phyloP scores from a whole-genome alignment of 768 basidiomycete genomes.

The Phaeotremella skinneri region DNA sequence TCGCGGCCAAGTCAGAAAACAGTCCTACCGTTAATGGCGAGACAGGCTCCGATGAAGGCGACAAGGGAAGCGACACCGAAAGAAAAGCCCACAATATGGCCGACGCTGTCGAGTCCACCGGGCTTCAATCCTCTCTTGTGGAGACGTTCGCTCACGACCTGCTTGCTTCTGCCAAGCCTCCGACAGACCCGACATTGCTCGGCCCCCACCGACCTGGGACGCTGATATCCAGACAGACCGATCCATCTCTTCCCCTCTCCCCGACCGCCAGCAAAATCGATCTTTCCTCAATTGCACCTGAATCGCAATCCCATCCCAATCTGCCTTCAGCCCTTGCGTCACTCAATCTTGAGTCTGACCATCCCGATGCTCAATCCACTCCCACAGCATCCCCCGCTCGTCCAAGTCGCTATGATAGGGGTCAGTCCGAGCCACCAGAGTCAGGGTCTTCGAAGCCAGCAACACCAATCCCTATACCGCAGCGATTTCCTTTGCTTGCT shows the following conservation, averaged over 20 bases:
- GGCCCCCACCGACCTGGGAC: constrained; percentile 21
- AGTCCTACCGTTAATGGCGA: too few relatives aligned
- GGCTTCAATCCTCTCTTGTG: constrained; percentile 14
- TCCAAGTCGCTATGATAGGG: constrained; percentile 22
- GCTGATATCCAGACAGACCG: constrained; percentile 11
- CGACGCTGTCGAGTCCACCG: constrained; percentile 27
- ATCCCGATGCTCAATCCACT: constrained; percentile 4
- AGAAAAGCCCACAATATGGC: constrained; percentile 16
- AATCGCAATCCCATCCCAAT: constrained; percentile 17
- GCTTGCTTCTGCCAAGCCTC: constrained; percentile 21
- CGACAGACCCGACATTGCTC: constrained; percentile 10
- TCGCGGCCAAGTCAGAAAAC: not conserved
- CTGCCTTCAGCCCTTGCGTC: constrained; percentile 12
- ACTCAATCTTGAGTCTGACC: constrained; percentile 8
- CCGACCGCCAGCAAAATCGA: constrained; percentile 17
- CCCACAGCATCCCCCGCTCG: not conserved
- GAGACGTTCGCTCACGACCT: constrained; percentile 24
- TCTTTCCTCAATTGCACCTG: constrained; percentile 48
- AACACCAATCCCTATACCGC: constrained; percentile 2
- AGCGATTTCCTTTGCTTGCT: not conserved
- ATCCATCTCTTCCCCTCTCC: constrained; percentile 30
- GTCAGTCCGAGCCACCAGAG: constrained; percentile 39
- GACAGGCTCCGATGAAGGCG: too few relatives aligned
- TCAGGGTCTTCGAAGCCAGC: constrained; percentile 5
- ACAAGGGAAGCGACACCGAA: not conserved